Evolutionary conservation across 2,329 filamentous ascomycete genomes (phyloP), one percentile per base, ranked within the genome.

Genomic region (Falciphora oryzae): DNA sequence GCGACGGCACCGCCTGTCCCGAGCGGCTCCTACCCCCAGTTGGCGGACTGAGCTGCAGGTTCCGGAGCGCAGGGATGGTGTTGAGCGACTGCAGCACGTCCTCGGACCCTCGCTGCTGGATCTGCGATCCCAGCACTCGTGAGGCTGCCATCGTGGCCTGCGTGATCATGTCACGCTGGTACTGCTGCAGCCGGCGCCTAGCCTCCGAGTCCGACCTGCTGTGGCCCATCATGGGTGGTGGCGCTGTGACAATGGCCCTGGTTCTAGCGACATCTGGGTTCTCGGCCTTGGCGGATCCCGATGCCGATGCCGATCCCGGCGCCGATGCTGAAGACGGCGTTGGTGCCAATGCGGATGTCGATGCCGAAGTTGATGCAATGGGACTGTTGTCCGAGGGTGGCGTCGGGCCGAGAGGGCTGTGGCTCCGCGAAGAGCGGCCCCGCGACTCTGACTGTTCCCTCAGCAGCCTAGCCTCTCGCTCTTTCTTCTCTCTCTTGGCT

Each of bases 111-210:
- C 28, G 69, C 27, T 44, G 70, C 66, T 14, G 66, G 71, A 57
- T 71, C 71, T 53, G 71, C 60, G 70, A 69, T 14, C 71, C 71
- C 0, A 77, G 66, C 8, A 71, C 66, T 11, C 72, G 68, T 11
- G 73, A 74, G 27, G 78, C 74, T 8, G 81, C 83, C 67, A 83
- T 74, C 31, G 78, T 77, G 10, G 84, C 83, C 70, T 87, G 85
- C 1, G 82, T 80, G 61, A 86, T 81, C 84, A 87, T 86, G 65
- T 87, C 84, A 61, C 82, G 78, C 69, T 87, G 83, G 68, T 87
- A 88, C 68, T 87, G 83, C 69, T 83, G 80, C 53, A 87, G 68
- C 65, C 79, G 80, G 32, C 79, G 78, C 65, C 81, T 81, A 27
- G 80, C 77, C 64, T 87, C 84, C 0, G 79, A 79, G 50, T 76